A percentile compares a stretch with the other conserved stretches of the same genome.
Conservation (phyloP, 306 rosid genomes). For the Casuarina cunninghamiana region DNA sequence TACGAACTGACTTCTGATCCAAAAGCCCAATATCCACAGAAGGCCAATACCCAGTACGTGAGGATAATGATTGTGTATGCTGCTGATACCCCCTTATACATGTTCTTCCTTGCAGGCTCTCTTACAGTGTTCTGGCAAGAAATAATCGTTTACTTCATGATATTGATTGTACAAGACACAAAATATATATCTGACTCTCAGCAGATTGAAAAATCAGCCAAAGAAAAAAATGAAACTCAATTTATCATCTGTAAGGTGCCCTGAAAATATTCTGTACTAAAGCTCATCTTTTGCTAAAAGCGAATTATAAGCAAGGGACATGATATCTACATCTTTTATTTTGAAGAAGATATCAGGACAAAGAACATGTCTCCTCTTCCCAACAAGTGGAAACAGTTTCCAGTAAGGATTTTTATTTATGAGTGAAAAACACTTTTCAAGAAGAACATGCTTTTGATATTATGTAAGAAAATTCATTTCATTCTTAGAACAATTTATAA, state of each 20-base stretch:
- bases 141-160: constrained; percentile 1
- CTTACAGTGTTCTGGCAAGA: constrained; percentile 58
- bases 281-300: no score
- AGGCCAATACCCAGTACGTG: constrained; percentile 69
- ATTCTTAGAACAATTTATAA: no score
- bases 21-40: constrained; percentile 72
- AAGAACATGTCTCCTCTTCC: no score
- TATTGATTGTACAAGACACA: constrained; percentile 3
- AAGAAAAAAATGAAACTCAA: neutral
- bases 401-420: no score
- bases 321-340: no score
- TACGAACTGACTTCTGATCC: constrained; percentile 75
- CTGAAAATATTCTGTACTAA: neutral
- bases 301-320: no score
- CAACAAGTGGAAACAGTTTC: no score
- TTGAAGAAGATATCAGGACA: no score
- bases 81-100: constrained; percentile 70
- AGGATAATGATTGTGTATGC: constrained; percentile 58
- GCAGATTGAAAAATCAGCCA: neutral
- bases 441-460: no score
- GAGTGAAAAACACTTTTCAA: no score
- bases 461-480: no score
- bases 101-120: constrained; percentile 68
- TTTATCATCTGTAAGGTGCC: neutral
- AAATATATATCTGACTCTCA: neutral